Evolutionary conservation across 108 stramenopile genomes (phyloP), one percentile per base, ranked within the genome.

Genomic region (Skeletonema costatum): DNA sequence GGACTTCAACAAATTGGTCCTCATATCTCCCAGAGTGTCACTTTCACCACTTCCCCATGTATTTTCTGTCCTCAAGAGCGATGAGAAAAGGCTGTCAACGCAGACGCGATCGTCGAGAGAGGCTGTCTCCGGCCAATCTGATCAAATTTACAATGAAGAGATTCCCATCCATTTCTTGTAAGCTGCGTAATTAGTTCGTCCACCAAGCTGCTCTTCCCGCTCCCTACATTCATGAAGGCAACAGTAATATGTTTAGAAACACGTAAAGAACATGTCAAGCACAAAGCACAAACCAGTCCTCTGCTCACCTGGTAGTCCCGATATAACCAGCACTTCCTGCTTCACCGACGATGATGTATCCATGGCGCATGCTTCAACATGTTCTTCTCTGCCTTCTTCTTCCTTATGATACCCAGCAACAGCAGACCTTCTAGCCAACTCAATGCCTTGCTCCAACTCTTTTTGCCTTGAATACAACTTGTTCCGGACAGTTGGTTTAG

Each of bases 131-230:
- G 17, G 4, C 17, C 36, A n/a, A 71, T 53, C 44, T 71, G 60
- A 38, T 79, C 78, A 68, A 79, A 79, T 48, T 79, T 79, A 44
- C 78, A 72, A 11, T 36, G 41, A 25, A 79, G 66, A 56, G 73
- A 79, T 31, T 51, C 35, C 78, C 78, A 79, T 14, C 78, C 78
- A 41, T 46, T 39, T 4, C 73, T 68, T 67, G 67, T 60, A 16
- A 74, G 36, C 31, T 30, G 17, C 51, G 25, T 42, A 21, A 58
- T 53, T 0, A 42, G 33, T 32, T 59, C 64, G 29, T 17, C 32
- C 31, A 75, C 74, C 74, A 91, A 62, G 6, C 68, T 51, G 17
- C 87, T 83, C 59, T 94, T 94, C 5, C 90, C 90, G 53, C 78
- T 76, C 5, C 85, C 87, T 51, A 1, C 2, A 41, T 12, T 41